phyloP scores from a whole-genome alignment of 2,329 filamentous ascomycete genomes.

The Ophiocordyceps polyrhachis-furcata region DNA sequence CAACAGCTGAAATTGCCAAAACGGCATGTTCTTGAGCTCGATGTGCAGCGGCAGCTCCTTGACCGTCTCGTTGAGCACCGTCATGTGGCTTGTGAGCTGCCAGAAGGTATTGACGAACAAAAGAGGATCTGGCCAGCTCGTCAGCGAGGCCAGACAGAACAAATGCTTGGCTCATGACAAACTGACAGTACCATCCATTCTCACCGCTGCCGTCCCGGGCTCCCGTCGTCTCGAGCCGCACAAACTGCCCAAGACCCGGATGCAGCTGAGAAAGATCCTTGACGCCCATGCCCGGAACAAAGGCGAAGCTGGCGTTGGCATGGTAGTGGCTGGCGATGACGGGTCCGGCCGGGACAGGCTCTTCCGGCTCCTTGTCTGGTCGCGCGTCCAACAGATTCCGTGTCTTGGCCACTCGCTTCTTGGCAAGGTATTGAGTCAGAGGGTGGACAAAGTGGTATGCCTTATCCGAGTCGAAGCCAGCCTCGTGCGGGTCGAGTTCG shows the following conservation, averaged over 20 bases:
- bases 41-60: conserved; percentile 66
- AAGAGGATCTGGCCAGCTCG: conserved; percentile 39
- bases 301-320: conserved; percentile 77
- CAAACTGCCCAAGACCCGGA: conserved; percentile 56
- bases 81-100: conserved; percentile 88
- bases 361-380: conserved; percentile 19
- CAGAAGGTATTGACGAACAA: conserved; percentile 93
- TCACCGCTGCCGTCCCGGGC: conserved; percentile 69
- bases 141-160: neutral
- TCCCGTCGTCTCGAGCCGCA: conserved; percentile 61
- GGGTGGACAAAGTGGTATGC: conserved; percentile 75
- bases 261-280: conserved; percentile 48
- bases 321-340: conserved; percentile 78
- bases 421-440: conserved; percentile 73
- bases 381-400: conserved; percentile 59
- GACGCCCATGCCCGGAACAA: conserved; percentile 64
- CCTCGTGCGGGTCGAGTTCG: conserved; percentile 54
- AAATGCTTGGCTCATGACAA: too few relatives aligned
- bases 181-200: conserved; percentile 71
- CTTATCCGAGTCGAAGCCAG: conserved; percentile 52
- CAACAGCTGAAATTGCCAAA: conserved; percentile 83
- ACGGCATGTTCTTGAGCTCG: conserved; percentile 59
- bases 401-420: conserved; percentile 78
- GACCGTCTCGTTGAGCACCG: conserved; percentile 75
- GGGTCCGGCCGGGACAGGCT: conserved; percentile 41